phyloP scores from a whole-genome alignment of 306 rosid species.

The Lathyrus aphaca region DNA sequence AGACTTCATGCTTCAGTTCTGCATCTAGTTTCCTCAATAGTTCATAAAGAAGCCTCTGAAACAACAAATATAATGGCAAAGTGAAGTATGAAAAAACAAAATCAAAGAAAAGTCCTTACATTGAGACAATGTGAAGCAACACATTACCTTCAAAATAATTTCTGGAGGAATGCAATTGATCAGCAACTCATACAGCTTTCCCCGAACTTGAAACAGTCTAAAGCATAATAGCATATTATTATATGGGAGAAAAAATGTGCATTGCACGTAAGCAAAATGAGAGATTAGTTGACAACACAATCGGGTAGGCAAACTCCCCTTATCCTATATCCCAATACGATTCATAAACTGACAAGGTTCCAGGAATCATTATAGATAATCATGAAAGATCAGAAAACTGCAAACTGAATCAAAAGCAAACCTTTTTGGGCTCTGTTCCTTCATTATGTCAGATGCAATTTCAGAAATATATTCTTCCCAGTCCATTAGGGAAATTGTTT shows the following conservation, averaged over 20 bases:
- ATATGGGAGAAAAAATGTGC: slow-evolving; percentile 12
- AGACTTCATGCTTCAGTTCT: slow-evolving; percentile 89
- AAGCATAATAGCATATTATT: slow-evolving; percentile 15
- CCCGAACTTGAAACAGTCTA: slow-evolving; percentile 88
- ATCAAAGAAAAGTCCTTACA: not conserved
- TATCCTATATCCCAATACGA: too few species aligned
- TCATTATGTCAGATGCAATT: slow-evolving; percentile 93
- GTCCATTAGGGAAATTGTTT: slow-evolving; percentile 84
- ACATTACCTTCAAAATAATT: slow-evolving; percentile 84
- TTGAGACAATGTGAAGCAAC: not conserved
- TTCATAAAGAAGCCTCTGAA: slow-evolving; percentile 85
- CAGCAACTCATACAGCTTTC: slow-evolving; percentile 86
- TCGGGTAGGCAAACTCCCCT: not conserved
- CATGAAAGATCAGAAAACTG: slow-evolving; percentile 24
- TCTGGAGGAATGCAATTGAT: slow-evolving; percentile 92
- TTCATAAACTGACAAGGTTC: not conserved
- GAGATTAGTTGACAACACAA: slow-evolving; percentile 24
- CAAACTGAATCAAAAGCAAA: slow-evolving; percentile 35
- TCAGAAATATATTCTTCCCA: slow-evolving; percentile 94
- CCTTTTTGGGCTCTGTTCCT: slow-evolving; percentile 98
- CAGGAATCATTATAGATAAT: slow-evolving; percentile 20
- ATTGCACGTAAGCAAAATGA: slow-evolving; percentile 11
- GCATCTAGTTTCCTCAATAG: slow-evolving; percentile 83
- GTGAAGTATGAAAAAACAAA: not conserved
- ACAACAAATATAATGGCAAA: slow-evolving; percentile 39